Base-by-base conservation (phyloP, 2,329 filamentous ascomycete genomes). In the Emmonsia crescens region DNA sequence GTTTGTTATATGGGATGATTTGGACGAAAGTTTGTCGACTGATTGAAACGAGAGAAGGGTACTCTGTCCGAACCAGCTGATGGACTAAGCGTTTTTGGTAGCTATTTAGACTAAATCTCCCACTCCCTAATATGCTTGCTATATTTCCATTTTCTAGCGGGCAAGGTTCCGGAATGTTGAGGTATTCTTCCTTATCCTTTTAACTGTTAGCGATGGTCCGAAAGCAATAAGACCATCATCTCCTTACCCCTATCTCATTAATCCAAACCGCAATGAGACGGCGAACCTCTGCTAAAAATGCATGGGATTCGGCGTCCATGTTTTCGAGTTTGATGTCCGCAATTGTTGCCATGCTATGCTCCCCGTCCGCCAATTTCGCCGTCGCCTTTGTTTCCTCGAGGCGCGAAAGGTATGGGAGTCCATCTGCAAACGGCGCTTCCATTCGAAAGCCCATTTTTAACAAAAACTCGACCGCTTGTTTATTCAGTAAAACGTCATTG, bases 51-150 rank as follows among this genome's bases (percentile, higher is more conserved):
- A 79, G 65, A 27, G 64, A 66, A 1, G 76, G 75, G 61, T 75
- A 89, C 65, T 88, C 85, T 16, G 79, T 80, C 14, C 83, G 79
- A n/a, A 89, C 79, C 14, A 88, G 75, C 66, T 88, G 85, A 68
- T 89, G 83, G 0, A 89, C 79, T 5, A 89, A 76, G 40, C 84
- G 79, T 69, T 85, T 84, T 69, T 89, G 85, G 66, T 83, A 88
- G 0, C 79, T 78, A 63, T 79, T 84, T 31, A 86, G 33, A n/a
- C 5, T 16, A 14, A 38, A 56, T 12, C 31, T 56, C 33, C 52
- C 33, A 9, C 42, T 71, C 55, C 31, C 63, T 66, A 60, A 60
- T 51, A 14, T 52, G 52, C 42, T 46, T 38, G 33, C 52, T 21
- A 8, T 40, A 21, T 27, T 56, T 6, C 33, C n/a, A 36, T 6